Conservation (phyloP, 2,329 filamentous ascomycete genomes). For the Davidsoniella eucalypti region DNA sequence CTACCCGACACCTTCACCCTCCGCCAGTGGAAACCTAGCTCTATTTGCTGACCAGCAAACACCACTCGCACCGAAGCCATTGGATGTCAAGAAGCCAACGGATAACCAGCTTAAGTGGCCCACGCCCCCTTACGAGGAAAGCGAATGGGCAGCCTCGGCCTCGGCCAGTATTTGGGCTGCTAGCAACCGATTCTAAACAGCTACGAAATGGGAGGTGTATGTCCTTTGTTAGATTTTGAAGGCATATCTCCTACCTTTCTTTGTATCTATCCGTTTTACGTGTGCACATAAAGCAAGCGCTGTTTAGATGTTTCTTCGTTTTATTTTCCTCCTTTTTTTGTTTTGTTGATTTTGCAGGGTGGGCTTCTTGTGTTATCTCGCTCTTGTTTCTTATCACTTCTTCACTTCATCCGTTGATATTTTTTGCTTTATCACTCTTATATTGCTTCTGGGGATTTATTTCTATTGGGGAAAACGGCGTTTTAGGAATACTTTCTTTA, state of each 20-base stretch:
- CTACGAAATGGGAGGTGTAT: background rate
- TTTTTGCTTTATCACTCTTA: slow-evolving; percentile 1
- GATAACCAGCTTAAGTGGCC: slow-evolving; percentile 59
- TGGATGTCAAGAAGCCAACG: slow-evolving; percentile 46
- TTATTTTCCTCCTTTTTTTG: background rate
- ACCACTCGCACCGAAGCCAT: slow-evolving; percentile 48
- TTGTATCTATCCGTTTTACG: slow-evolving; percentile 16
- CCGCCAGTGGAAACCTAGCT: slow-evolving; percentile 64
- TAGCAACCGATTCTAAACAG: slow-evolving; percentile 40
- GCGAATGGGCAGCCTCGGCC: slow-evolving; percentile 75
- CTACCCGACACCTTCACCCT: slow-evolving; percentile 54
- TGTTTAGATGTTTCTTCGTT: background rate
- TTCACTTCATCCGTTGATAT: slow-evolving; percentile 10
- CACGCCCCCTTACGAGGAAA: slow-evolving; percentile 86
- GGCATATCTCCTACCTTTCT: slow-evolving; percentile 10
- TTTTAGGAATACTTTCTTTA: no score
- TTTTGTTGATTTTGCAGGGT: slow-evolving; percentile 6
- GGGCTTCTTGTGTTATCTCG: background rate
- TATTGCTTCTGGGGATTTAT: background rate
- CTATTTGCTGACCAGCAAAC: slow-evolving; percentile 54
- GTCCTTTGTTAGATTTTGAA: slow-evolving; percentile 10
- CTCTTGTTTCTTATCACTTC: background rate
- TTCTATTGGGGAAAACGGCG: background rate
- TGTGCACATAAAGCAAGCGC: background rate
- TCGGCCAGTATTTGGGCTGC: slow-evolving; percentile 67